Evolutionary conservation across 176 grass and related monocot genomes (phyloP), one percentile per base, ranked within the genome.

Genomic region (Carex scoparia): DNA sequence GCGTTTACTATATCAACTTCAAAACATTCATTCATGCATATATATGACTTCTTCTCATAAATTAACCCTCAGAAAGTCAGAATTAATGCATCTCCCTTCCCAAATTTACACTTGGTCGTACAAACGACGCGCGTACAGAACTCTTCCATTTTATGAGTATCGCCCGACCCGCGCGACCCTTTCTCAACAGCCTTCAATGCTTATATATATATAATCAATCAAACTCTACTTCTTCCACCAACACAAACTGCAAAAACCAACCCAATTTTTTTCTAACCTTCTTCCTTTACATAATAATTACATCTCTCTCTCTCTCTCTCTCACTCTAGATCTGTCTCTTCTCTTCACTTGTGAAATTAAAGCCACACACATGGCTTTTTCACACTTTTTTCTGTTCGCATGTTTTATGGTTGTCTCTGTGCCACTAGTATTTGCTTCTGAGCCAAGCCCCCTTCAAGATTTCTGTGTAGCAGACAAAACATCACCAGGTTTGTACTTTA

Each of bases 391-490:
- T 53, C 37, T 14, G 5, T 28, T 66, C 10, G 9, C 37, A 49
- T 7, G 48, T 64, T 23, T 66, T 23, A 27, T 64, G 61, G 61
- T 82, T 82, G 15, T 82, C 31, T 82, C 60, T 10, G 14, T 44
- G 12, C 66, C 80, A 7, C 55, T 80, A 0, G 13, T 80, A 10
- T 5, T 49, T 19, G 59, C 18, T 31, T 82, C 70, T 4, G 70
- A 74, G 18, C 60, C 60, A 30, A 82, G 60, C 35, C 79, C 60
- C 42, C 79, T 51, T 46, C 79, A 82, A 82, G 79, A 82, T 82
- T 64, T 82, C n/a, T 82, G 79, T 82, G 79, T 82, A 49, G 79
- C 79, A 13, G 79, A 82, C 57, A 82, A 82, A 5, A 27, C 27
- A 10, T 82, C 79, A 65, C 58, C 58, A 82, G 79, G 79, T 82